Evolutionary conservation across 2,329 filamentous ascomycete species (phyloP).

Genomic region (Claviceps humidiphila): DNA sequence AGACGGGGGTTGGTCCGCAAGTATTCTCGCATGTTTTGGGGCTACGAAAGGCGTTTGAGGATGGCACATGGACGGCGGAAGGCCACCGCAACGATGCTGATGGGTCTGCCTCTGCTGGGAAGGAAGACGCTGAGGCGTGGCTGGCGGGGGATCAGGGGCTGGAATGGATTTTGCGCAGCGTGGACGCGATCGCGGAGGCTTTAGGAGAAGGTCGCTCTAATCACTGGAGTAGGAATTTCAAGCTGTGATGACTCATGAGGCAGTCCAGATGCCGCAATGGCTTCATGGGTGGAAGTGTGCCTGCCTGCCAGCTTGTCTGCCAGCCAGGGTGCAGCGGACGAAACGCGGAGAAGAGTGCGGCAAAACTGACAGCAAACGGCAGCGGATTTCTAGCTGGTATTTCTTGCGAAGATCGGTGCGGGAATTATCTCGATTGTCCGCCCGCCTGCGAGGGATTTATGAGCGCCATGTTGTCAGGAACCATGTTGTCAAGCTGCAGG

Average conservation of each 20-base stretch:
- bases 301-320: too few species aligned
- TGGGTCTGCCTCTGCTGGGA: slow-evolving; percentile 17
- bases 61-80: slow-evolving; percentile 37
- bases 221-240: neutral
- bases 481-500: too few species aligned
- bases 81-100: slow-evolving; percentile 8
- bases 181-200: slow-evolving; percentile 31
- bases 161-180: slow-evolving; percentile 31
- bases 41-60: slow-evolving; percentile 59
- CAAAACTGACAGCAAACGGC: too few species aligned
- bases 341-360: too few species aligned
- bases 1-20: slow-evolving; percentile 73
- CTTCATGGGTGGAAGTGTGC: too few species aligned
- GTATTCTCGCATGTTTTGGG: slow-evolving; percentile 73
- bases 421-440: too few species aligned
- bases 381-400: too few species aligned
- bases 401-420: too few species aligned
- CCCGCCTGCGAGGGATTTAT: too few species aligned
- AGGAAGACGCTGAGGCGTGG: slow-evolving; percentile 23
- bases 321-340: too few species aligned
- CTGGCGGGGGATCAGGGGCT: slow-evolving; percentile 32
- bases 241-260: slow-evolving; percentile 8
- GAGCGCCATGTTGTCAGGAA: too few species aligned
- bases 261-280: too few species aligned
- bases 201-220: slow-evolving; percentile 31